These are phyloP conservation scores for Calonectria multiphialidica DNA, from an alignment of 2,329 filamentous ascomycete genomes.

Conservation along the genomic window DNA sequence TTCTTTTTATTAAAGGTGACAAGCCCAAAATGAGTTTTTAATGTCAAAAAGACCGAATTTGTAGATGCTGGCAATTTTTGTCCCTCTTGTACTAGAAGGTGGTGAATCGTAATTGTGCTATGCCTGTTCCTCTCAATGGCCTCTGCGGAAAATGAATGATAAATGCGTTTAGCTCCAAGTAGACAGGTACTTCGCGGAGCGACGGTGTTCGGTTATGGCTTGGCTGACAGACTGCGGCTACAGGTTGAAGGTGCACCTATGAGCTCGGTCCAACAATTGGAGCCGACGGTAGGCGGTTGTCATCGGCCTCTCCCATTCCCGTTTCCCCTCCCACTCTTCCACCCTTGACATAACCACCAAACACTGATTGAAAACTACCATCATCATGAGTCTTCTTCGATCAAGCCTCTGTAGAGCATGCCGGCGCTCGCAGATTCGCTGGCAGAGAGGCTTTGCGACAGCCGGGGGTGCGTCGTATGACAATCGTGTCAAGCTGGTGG, in stretches of 20 bases:
- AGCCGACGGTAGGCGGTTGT: slow-evolving; percentile 48
- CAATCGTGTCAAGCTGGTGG: slow-evolving; percentile 74
- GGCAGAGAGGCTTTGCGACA: slow-evolving; percentile 55
- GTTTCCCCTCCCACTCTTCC: slow-evolving; percentile 23
- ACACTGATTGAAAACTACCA: neutral
- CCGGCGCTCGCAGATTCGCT: slow-evolving; percentile 47
- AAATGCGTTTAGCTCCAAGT: neutral
- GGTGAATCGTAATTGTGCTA: neutral
- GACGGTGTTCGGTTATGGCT: neutral
- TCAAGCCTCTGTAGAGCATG: slow-evolving; percentile 55
- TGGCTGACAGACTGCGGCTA: slow-evolving; percentile 6
- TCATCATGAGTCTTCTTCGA: slow-evolving; percentile 51
- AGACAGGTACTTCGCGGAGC: neutral
- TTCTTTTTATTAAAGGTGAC: slow-evolving; percentile 51
- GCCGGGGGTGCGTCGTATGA: slow-evolving; percentile 50
- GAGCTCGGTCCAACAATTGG: slow-evolving; percentile 38
- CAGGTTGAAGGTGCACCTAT: neutral
- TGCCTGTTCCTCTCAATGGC: neutral
- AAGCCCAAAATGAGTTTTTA: slow-evolving; percentile 52
- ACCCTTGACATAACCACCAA: slow-evolving; percentile 20
- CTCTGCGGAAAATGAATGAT: neutral
- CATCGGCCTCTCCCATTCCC: slow-evolving; percentile 27
- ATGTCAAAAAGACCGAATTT: slow-evolving; percentile 50
- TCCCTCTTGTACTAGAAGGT: neutral
- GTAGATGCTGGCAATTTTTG: slow-evolving; percentile 40